Conservation (phyloP, 2,329 filamentous ascomycete genomes). For the Fusarium sp. region DNA sequence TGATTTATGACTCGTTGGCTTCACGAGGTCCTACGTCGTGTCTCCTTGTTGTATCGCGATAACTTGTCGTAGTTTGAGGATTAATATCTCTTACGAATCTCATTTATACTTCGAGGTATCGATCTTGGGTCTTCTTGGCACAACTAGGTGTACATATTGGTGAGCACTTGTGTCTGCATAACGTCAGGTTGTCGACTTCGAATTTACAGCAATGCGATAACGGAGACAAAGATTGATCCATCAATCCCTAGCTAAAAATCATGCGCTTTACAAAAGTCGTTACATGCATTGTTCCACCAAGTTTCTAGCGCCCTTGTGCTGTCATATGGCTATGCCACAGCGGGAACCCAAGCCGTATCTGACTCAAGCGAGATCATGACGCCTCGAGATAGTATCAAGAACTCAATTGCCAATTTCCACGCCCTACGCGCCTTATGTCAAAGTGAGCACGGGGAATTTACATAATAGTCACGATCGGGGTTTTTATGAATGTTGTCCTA, state of each 20-base stretch:
- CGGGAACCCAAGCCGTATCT: not conserved
- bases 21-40: not conserved
- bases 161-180: not conserved
- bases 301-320: not conserved
- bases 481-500: not conserved
- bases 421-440: not conserved
- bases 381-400: not conserved
- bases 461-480: not conserved
- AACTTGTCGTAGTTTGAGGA: not conserved
- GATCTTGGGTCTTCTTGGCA: not conserved
- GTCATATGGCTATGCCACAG: not conserved
- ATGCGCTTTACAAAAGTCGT: not conserved
- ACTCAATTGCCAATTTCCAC: not conserved
- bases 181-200: not conserved
- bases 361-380: not conserved
- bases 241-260: not conserved
- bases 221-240: not conserved
- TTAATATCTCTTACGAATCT: not conserved
- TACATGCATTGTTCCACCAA: not conserved
- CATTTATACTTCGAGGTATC: not conserved
- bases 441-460: not conserved
- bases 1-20: not conserved
- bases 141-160: not conserved
- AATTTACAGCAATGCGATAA: not conserved
- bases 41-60: not conserved